Percentiles rank a stretch among this genome's conserved stretches.
Evolutionary conservation across 306 rosid species (phyloP).

Genomic region (Rosa multiflora): DNA sequence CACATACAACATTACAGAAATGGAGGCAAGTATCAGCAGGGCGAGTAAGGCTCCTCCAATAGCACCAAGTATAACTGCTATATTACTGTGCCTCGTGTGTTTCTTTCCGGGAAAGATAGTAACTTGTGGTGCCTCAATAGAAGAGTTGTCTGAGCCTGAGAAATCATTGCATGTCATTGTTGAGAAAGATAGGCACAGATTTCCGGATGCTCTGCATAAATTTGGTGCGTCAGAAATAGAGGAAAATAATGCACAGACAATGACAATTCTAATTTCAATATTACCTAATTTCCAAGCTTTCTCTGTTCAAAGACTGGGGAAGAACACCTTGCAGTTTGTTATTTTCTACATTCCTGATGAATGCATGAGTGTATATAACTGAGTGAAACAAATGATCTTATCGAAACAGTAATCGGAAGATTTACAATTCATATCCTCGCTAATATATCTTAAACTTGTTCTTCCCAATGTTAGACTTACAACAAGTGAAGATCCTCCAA

Average conservation of each 20-base stretch:
- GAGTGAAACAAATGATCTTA: slow-evolving; percentile 7
- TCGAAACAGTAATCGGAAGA: background rate
- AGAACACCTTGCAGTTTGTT: slow-evolving; percentile 81
- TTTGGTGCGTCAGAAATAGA: slow-evolving; percentile 19
- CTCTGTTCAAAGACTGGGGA: slow-evolving; percentile 71
- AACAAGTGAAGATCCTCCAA: slow-evolving; percentile 70
- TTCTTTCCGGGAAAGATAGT: slow-evolving; percentile 50
- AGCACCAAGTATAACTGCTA: slow-evolving; percentile 49
- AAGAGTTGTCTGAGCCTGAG: slow-evolving; percentile 48
- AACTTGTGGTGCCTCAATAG: slow-evolving; percentile 80
- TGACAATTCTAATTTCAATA: background rate
- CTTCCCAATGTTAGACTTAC: slow-evolving; percentile 45
- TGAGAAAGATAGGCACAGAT: slow-evolving; percentile 73
- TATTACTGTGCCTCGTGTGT: slow-evolving; percentile 37
- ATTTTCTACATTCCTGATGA: slow-evolving; percentile 74
- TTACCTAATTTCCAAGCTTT: slow-evolving; percentile 75
- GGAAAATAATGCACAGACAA: background rate
- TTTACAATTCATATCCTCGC: background rate
- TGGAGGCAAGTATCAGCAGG: slow-evolving; percentile 35
- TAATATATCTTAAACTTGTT: background rate
- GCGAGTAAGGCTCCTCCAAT: slow-evolving; percentile 57
- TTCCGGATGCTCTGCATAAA: slow-evolving; percentile 73
- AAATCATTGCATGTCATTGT: slow-evolving; percentile 54
- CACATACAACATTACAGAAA: slow-evolving; percentile 42
- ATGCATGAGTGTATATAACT: slow-evolving; percentile 13